Percentiles rank a stretch among this genome's conserved stretches.
These are phyloP conservation scores for Primulina tabacum DNA, from an alignment of 257 asterid species.

Conservation along the genomic window DNA sequence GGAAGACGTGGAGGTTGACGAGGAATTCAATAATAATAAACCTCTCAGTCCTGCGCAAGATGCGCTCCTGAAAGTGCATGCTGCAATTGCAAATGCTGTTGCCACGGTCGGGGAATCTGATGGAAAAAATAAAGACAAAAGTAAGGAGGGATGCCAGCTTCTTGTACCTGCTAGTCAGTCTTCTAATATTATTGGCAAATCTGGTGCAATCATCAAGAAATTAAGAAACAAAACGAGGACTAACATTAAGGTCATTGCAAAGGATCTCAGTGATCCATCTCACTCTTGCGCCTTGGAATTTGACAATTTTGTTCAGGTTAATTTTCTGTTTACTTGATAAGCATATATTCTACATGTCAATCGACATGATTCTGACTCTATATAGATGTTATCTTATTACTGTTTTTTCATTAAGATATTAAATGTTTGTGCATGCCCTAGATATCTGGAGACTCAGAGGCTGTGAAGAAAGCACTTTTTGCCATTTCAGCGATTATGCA, in stretches of 20 bases:
- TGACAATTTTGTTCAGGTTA: slow-evolving; percentile 87
- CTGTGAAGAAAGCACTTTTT: slow-evolving; percentile 78
- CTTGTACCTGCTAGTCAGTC: slow-evolving; percentile 92
- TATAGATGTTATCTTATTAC: slow-evolving; percentile 11
- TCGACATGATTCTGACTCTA: slow-evolving; percentile 13
- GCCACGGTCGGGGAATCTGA: slow-evolving; percentile 56
- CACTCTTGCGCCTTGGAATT: slow-evolving; percentile 89
- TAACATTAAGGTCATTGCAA: slow-evolving; percentile 59
- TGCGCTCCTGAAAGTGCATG: slow-evolving; percentile 76
- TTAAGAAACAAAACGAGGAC: slow-evolving; percentile 69
- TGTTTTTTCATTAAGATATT: slow-evolving; percentile 13
- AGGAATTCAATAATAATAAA: slow-evolving; percentile 50
- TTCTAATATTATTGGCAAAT: slow-evolving; percentile 85
- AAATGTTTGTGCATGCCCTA: slow-evolving; percentile 22
- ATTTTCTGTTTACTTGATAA: slow-evolving; percentile 30
- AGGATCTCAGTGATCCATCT: slow-evolving; percentile 66
- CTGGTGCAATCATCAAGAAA: slow-evolving; percentile 80
- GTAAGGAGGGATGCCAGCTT: slow-evolving; percentile 75
- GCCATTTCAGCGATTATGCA: slow-evolving; percentile 94
- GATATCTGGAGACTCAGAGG: slow-evolving; percentile 84
- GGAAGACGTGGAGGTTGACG: slow-evolving; percentile 66
- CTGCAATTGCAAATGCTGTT: slow-evolving; percentile 74
- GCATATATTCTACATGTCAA: neutral
- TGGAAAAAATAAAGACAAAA: slow-evolving; percentile 47
- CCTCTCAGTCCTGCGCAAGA: slow-evolving; percentile 89